Evolutionary conservation across 148 eudicot genomes (phyloP).

Genomic region (Rhododendron griersonianum): DNA sequence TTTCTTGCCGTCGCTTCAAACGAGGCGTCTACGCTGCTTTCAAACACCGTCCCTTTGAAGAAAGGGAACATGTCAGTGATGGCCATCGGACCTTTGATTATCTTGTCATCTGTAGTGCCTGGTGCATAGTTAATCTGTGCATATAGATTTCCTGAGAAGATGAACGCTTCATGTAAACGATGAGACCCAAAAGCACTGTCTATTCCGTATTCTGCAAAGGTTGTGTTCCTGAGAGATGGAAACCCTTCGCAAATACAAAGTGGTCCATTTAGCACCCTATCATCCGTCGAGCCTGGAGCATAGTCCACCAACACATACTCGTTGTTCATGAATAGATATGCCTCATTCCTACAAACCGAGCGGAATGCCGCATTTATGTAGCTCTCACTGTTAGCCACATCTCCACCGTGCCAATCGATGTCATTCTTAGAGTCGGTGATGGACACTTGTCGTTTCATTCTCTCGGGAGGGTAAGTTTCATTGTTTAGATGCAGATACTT

Average conservation of each 20-base stretch:
- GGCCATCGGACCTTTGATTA: too few species aligned
- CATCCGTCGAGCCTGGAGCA: neutral
- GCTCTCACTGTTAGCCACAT: neutral
- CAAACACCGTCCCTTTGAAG: too few species aligned
- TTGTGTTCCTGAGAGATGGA: neutral
- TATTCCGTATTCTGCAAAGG: neutral
- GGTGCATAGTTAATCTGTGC: neutral
- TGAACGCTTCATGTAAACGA: neutral
- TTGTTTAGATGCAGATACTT: too few species aligned
- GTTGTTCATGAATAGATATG: neutral
- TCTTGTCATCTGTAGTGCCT: too few species aligned
- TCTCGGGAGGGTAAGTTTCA: too few species aligned
- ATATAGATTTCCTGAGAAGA: neutral
- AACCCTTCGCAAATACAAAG: neutral
- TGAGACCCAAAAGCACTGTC: neutral
- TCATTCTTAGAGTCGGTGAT: too few species aligned
- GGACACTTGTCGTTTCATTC: too few species aligned
- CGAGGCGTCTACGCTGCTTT: too few species aligned
- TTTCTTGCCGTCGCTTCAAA: too few species aligned
- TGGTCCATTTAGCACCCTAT: neutral
- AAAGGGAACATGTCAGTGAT: too few species aligned
- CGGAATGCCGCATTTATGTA: neutral
- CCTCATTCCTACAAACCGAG: too few species aligned
- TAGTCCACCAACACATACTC: neutral
- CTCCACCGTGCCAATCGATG: too few species aligned